These are phyloP conservation scores for Tephrocybe sp. DNA, from an alignment of 768 basidiomycete species.

Conservation along the genomic window DNA sequence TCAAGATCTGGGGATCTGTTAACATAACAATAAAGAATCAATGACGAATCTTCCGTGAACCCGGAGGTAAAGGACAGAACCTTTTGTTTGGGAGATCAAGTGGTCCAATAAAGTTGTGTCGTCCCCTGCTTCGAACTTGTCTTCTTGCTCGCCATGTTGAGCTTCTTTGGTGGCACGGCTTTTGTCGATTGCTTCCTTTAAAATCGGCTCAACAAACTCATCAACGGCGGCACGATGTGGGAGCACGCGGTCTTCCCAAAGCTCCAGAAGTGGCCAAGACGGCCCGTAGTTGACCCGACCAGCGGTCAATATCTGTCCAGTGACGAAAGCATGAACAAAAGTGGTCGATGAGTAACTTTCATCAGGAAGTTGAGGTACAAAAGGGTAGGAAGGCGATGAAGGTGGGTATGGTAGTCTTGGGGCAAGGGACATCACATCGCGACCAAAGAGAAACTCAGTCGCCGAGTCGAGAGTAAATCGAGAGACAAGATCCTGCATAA, in stretches of 20 bases:
- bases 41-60: too few relatives aligned
- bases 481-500: conserved; percentile 43
- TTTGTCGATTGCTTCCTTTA: conserved; percentile 43
- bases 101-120: conserved; percentile 44
- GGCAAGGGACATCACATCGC: conserved; percentile 43
- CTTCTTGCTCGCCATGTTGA: conserved; percentile 7
- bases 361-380: conserved; percentile 10
- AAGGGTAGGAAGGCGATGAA: conserved; percentile 21
- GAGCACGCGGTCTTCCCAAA: conserved; percentile 46
- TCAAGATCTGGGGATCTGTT: conserved; percentile 19
- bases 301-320: conserved; percentile 42
- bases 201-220: conserved; percentile 51
- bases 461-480: conserved; percentile 62
- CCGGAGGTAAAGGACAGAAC: conserved; percentile 24
- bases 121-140: conserved; percentile 26
- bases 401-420: conserved; percentile 48
- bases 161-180: conserved; percentile 22
- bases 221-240: conserved; percentile 46
- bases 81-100: conserved; percentile 52
- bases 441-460: conserved; percentile 55
- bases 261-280: conserved; percentile 52
- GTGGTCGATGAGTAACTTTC: conserved; percentile 30
- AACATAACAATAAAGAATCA: not conserved
- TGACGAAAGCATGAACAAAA: conserved; percentile 49
- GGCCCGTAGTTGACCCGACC: conserved; percentile 38